phyloP scores from a whole-genome alignment of 2,329 filamentous ascomycete species.

The Alternaria dauci region DNA sequence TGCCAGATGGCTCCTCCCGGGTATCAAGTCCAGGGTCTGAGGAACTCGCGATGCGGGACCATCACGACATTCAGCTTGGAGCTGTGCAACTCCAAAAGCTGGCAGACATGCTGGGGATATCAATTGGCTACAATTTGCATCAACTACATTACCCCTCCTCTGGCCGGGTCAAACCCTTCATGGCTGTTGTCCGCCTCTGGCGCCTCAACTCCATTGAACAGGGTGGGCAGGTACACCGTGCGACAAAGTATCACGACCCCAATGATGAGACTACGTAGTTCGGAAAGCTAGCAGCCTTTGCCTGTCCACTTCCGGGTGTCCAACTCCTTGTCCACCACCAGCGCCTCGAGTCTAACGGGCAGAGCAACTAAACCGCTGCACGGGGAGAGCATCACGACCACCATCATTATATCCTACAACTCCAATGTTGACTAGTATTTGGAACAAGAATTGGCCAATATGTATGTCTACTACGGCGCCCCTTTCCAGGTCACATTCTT shows the following conservation, averaged over 20 bases:
- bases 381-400: neutral
- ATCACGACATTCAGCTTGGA: neutral
- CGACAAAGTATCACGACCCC: neutral
- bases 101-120: neutral
- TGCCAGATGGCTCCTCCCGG: neutral
- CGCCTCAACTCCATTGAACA: neutral
- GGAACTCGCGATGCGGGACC: neutral
- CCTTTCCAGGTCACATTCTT: neutral
- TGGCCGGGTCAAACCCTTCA: neutral
- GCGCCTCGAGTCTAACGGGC: neutral
- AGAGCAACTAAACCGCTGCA: neutral
- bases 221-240: neutral
- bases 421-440: neutral
- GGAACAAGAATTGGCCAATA: neutral
- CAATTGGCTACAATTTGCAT: neutral
- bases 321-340: neutral
- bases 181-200: neutral
- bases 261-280: neutral
- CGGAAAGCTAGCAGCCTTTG: neutral
- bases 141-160: neutral
- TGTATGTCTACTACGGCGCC: neutral
- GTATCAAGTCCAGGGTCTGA: neutral
- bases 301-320: neutral
- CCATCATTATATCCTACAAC: neutral
- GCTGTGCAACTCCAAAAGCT: neutral